A percentile compares a stretch with the other conserved stretches of the same genome.
phyloP scores from a whole-genome alignment of 2,329 filamentous ascomycete species.

The Nigrograna mackinnonii region DNA sequence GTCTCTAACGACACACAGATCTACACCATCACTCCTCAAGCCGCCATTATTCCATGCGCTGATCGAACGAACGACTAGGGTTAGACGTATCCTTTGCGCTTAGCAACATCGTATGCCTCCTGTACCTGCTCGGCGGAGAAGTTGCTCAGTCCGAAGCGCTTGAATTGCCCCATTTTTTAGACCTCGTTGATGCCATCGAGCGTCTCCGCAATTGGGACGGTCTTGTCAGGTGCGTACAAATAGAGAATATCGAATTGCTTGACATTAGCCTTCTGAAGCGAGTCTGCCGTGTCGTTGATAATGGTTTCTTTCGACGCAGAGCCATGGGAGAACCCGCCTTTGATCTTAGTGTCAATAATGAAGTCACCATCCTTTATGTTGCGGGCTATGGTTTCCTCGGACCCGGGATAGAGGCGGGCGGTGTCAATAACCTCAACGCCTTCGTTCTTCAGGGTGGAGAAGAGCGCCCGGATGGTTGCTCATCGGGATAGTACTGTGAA shows the following conservation, averaged over 20 bases:
- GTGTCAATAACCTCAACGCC: constrained; percentile 45
- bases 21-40: too few relatives aligned
- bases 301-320: constrained; percentile 38
- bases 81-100: constrained; percentile 34
- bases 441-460: constrained; percentile 34
- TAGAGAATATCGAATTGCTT: constrained; percentile 39
- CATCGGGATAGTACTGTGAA: constrained; percentile 15
- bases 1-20: too few relatives aligned
- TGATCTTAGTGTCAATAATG: constrained; percentile 51
- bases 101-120: constrained; percentile 30
- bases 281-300: constrained; percentile 35
- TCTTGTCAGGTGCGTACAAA: constrained; percentile 33
- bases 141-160: constrained; percentile 38
- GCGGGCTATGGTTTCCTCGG: constrained; percentile 49
- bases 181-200: constrained; percentile 34
- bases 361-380: constrained; percentile 45
- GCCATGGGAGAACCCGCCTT: constrained; percentile 44
- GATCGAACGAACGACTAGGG: too few relatives aligned
- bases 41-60: too few relatives aligned
- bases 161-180: constrained; percentile 35
- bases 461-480: constrained; percentile 22
- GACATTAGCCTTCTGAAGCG: constrained; percentile 27
- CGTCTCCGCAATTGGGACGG: constrained; percentile 28
- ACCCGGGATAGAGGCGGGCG: constrained; percentile 46
- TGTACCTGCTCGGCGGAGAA: constrained; percentile 33